These are phyloP conservation scores for Termitomyces sp. DNA, from an alignment of 768 basidiomycete species.

Conservation along the genomic window DNA sequence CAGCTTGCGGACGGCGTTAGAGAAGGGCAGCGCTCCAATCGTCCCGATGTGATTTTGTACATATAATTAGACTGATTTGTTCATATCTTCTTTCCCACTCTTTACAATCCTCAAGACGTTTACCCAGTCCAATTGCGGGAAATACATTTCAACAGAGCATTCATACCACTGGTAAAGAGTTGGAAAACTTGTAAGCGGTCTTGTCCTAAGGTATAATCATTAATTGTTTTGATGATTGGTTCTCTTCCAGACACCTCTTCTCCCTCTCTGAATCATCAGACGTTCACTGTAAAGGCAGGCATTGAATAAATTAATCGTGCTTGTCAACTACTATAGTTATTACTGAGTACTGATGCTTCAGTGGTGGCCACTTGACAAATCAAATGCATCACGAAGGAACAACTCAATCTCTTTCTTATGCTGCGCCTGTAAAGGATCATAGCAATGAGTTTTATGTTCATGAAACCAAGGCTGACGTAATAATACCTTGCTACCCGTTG, in stretches of 20 bases:
- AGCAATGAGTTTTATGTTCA: constrained; percentile 8
- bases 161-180: no score
- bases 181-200: no score
- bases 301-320: background rate
- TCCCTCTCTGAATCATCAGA: no score
- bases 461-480: background rate
- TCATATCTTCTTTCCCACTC: background rate
- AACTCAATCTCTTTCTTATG: constrained; percentile 91
- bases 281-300: background rate
- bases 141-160: no score
- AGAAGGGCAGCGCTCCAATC: constrained; percentile 68
- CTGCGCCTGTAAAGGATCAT: constrained; percentile 40
- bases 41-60: constrained; percentile 40
- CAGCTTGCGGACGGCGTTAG: constrained; percentile 69
- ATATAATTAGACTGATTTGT: background rate
- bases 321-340: background rate
- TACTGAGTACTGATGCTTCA: background rate
- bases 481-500: constrained; percentile 82
- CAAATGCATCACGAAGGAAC: constrained; percentile 63
- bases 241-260: no score
- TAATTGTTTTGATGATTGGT: no score
- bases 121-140: no score
- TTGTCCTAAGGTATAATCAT: no score
- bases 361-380: constrained; percentile 14
- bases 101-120: no score